A percentile compares a stretch with the other conserved stretches of the same genome.
These are phyloP conservation scores for Trypanosoma scelopori DNA, from an alignment of 208 protist species.

Conservation along the genomic window DNA sequence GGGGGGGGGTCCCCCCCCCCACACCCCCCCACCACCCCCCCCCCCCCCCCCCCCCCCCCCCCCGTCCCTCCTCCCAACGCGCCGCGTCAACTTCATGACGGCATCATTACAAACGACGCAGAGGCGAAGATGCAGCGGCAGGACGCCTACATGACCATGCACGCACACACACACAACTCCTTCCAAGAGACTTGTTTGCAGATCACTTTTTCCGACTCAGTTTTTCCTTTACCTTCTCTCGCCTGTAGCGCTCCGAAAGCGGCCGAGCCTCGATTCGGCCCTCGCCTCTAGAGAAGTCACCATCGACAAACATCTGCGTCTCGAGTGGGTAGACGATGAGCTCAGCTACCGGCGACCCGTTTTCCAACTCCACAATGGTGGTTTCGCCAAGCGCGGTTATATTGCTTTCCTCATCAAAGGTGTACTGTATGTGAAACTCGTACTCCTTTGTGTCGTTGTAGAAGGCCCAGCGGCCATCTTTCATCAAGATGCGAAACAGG, in stretches of 20 bases:
- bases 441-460: conserved; percentile 80
- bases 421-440: conserved; percentile 72
- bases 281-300: conserved; percentile 48
- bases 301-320: conserved; percentile 66
- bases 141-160: too few species aligned
- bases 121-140: too few species aligned
- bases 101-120: too few species aligned
- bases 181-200: too few species aligned
- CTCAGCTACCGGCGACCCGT: conserved; percentile 49
- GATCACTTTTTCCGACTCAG: too few species aligned
- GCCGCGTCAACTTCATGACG: too few species aligned
- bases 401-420: conserved; percentile 53
- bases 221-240: conserved; percentile 42
- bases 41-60: too few species aligned
- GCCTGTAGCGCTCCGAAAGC: conserved; percentile 63
- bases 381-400: conserved; percentile 56
- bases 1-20: too few species aligned
- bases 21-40: too few species aligned
- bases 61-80: too few species aligned
- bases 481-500: conserved; percentile 64
- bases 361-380: conserved; percentile 57
- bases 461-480: conserved; percentile 65
- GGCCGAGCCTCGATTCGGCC: conserved; percentile 75
- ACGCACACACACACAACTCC: too few species aligned
- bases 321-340: conserved; percentile 75